Percentiles rank a stretch among this genome's conserved stretches.
Conservation (phyloP, 441 rosid genomes). For the Lagerstroemia fauriei region DNA sequence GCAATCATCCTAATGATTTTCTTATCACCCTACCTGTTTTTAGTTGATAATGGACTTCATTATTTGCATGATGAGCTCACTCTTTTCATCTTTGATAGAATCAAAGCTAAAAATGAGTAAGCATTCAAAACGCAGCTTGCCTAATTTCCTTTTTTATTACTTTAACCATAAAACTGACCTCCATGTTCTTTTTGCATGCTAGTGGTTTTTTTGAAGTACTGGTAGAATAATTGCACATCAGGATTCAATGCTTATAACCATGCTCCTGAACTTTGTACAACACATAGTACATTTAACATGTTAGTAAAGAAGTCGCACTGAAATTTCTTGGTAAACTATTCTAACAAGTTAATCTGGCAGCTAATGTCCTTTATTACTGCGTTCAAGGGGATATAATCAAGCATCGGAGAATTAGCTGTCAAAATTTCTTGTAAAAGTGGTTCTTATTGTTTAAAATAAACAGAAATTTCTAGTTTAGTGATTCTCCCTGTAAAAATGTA, state of each 20-base stretch:
- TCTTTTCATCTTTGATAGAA: background rate
- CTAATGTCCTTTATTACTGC: background rate
- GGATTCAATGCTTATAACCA: background rate
- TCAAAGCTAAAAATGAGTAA: background rate
- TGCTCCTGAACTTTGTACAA: background rate
- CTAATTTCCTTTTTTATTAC: background rate
- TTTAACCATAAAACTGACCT: background rate
- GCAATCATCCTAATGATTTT: slow-evolving; percentile 14
- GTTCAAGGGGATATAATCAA: background rate
- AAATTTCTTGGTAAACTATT: background rate
- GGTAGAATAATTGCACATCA: too few species aligned
- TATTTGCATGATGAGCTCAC: background rate
- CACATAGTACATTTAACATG: background rate
- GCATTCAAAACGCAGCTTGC: background rate
- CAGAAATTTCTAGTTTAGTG: background rate
- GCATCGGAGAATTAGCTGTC: background rate
- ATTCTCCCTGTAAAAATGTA: background rate
- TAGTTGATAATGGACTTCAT: background rate
- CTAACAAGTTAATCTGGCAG: background rate
- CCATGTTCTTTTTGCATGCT: background rate
- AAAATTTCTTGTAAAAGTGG: background rate
- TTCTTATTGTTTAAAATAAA: background rate
- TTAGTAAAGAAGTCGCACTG: background rate
- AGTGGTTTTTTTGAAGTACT: background rate
- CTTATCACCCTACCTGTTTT: background rate